These are phyloP conservation scores for Monilinia fructigena DNA, from an alignment of 2,329 filamentous ascomycete genomes.

Conservation along the genomic window DNA sequence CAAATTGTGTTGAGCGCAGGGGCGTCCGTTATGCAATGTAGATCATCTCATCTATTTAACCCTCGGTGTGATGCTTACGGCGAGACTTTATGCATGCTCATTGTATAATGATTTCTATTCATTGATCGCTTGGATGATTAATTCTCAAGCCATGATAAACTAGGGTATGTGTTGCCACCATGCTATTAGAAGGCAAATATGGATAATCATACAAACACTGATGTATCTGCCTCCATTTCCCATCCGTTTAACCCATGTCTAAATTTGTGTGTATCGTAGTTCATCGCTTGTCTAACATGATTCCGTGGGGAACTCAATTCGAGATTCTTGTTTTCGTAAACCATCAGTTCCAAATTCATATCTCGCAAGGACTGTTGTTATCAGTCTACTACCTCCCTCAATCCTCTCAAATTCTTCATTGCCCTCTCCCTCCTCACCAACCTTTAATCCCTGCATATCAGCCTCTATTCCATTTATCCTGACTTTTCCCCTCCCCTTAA, in stretches of 20 bases:
- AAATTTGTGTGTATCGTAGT: background rate
- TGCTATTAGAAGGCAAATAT: background rate
- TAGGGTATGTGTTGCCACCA: background rate
- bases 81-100: background rate
- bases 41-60: background rate
- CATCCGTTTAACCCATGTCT: background rate
- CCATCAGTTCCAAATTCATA: background rate
- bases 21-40: background rate
- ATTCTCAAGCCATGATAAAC: background rate
- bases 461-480: conserved; percentile 29
- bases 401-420: conserved; percentile 31
- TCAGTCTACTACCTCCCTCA: conserved; percentile 39
- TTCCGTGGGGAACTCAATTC: no score
- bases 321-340: background rate
- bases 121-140: background rate
- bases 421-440: conserved; percentile 28
- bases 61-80: background rate
- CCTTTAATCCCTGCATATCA: conserved; percentile 25
- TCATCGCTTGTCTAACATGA: background rate
- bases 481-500: conserved; percentile 29
- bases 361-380: background rate
- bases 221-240: background rate
- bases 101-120: background rate
- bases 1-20: background rate
- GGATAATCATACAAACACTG: background rate